Percentiles rank a stretch among this genome's conserved stretches.
phyloP scores from a whole-genome alignment of 164 flowering plant species.

The Macadamia integrifolia region DNA sequence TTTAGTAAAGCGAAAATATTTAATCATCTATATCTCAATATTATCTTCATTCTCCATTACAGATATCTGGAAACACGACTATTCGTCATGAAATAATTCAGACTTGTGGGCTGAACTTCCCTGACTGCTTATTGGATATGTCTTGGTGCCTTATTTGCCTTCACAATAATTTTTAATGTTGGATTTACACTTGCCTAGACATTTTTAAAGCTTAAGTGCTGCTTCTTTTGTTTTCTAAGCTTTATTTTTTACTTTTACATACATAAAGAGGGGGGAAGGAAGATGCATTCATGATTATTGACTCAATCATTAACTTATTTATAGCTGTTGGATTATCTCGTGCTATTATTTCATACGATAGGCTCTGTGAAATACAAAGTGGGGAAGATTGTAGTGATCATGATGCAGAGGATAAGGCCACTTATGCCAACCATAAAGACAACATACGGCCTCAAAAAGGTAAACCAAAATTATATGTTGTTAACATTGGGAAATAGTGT shows the following conservation, averaged over 20 bases:
- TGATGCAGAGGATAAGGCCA: too few relatives aligned
- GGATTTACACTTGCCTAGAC: slow-evolving; percentile 47
- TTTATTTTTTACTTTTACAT: too few relatives aligned
- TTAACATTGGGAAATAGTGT: too few relatives aligned
- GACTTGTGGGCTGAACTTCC: slow-evolving; percentile 44
- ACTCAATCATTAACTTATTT: too few relatives aligned
- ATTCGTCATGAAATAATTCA: slow-evolving; percentile 37
- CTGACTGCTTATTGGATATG: slow-evolving; percentile 49
- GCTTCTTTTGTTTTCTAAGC: not conserved
- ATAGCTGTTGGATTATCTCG: too few relatives aligned
- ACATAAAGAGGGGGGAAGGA: not conserved
- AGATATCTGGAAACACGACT: slow-evolving; percentile 36
- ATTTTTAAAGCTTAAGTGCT: slow-evolving; percentile 44
- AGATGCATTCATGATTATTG: not conserved
- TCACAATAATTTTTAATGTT: slow-evolving; percentile 39
- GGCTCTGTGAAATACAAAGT: not conserved
- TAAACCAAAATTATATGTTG: slow-evolving; percentile 1
- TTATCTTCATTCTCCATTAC: not conserved
- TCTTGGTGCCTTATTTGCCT: slow-evolving; percentile 44
- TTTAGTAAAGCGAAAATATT: too few relatives aligned
- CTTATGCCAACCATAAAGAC: not conserved
- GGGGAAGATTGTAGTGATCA: not conserved
- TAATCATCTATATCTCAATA: not conserved
- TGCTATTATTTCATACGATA: too few relatives aligned
- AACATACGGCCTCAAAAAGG: slow-evolving; percentile 4